Evolutionary conservation across 192 early-diverging fungal species (phyloP), one percentile per base, ranked within the genome.

Genomic region (Coemansia sp.): DNA sequence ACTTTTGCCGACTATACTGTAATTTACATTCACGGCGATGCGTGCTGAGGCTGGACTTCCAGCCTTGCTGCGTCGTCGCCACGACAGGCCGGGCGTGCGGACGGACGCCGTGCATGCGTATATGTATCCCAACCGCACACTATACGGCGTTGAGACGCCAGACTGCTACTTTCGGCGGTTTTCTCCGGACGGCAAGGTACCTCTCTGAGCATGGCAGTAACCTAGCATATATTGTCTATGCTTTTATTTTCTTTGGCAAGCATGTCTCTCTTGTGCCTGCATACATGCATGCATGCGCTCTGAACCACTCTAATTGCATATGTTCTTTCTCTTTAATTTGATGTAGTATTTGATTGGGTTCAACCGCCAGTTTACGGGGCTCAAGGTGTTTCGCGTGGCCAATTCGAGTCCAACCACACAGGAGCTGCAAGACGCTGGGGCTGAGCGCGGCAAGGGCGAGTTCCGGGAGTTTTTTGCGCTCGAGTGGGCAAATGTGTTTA

Each of bases 111-210:
- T 61, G 7, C 65, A 66, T 19, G 53, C 69, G 37, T 69, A 53
- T n/a, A n/a, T 82, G 1, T 82, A 82, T 39, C 79, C 79, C 45
- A 72, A 82, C 61, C 64, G 65, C 52, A 82, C 79, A 22, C 26
- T 82, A 12, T 71, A 82, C 74, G 68, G 71, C 37, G 70, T 77
- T 54, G 79, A 77, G 48, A 65, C 74, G 1, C 70, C 79, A 6
- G 74, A 82, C 79, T 82, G 79, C 62, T 60, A 62, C 61, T 77
- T 75, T 22, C 66, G 71, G 22, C 69, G 79, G 47, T 82, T 82
- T 59, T 70, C 79, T 3, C 74, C 79, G 0, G 79, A 82, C 55
- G 79, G 79, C 37, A 76, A 74, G 52, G 74, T 71, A 76, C 3
- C 57, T 37, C 31, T 58, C 21, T n/a, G 27, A 2, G 16, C 31